Base-by-base conservation (phyloP, 1,139 yeast species). In the Kodamaea sp. region DNA sequence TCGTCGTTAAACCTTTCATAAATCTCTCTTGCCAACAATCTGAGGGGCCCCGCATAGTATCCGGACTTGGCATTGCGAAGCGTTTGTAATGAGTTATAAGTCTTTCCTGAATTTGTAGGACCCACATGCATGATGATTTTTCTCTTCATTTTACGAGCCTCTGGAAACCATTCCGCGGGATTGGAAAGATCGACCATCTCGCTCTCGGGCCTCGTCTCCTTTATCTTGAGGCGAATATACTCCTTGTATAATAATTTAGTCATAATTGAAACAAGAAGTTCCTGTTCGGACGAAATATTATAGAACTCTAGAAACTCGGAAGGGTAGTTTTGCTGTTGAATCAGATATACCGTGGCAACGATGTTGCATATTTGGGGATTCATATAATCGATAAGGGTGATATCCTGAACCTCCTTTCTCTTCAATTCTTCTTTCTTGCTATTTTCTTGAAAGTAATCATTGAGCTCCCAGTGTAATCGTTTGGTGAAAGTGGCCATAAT, bases 41-140 rank as follows among this genome's bases (percentile, higher is more conserved):
- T 69, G 32, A 92, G 64, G 0, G 99, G 99, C 0, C 98, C 98
- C 0, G 97, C 97, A 58, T 84, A 92, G 48, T 85, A 86, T 0
- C 98, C 98, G n/a, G 82, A 73, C 25, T 76, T 70, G 7, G 90
- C 80, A n/a, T 60, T 50, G 45, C 80, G 79, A 28, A 92, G 67
- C 35, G 79, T 73, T 50, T 83, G 73, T 28, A 92, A 63, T 0
- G 97, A 96, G 31, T 78, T 75, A 53, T 86, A 85, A 0, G 98
- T 92, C 53, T 92, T 92, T n/a, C 99, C 99, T 47, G 94, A 82
- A 56, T 92, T 92, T 0, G 99, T 92, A 0, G 99, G 98, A 0
- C 99, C 99, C 13, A 92, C 88, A 57, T 92, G 99, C 79, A 94
- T 76, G 14, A 83, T 73, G 28, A 92, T 73, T 38, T 83, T 83